Percentiles rank a stretch among this genome's conserved stretches.
These are phyloP conservation scores for Mycena haematopus DNA, from an alignment of 768 basidiomycete genomes.

Conservation along the genomic window DNA sequence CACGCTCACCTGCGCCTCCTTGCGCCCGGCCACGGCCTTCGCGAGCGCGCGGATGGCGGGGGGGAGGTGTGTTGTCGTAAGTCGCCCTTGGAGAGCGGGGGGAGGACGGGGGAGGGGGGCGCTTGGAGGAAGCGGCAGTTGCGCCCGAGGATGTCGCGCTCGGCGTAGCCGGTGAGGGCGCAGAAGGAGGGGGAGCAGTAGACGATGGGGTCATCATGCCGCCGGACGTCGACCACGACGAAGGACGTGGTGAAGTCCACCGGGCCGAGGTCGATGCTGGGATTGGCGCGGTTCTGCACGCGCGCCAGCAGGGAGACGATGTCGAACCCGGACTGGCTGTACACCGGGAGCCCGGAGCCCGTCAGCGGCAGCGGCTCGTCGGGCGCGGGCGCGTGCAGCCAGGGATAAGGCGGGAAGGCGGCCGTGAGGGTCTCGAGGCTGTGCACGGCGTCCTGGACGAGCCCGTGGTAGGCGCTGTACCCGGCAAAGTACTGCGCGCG, in stretches of 20 bases:
- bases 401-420: not conserved
- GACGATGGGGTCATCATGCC: slow-evolving; percentile 86
- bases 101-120: slow-evolving; percentile 44
- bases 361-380: slow-evolving; percentile 21
- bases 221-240: slow-evolving; percentile 83
- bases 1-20: slow-evolving; percentile 88
- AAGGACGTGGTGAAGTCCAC: slow-evolving; percentile 95
- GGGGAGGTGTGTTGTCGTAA: slow-evolving; percentile 64
- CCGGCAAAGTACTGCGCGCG: slow-evolving; percentile 8
- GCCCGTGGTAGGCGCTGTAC: not conserved
- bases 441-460: slow-evolving; percentile 9
- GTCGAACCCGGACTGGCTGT: slow-evolving; percentile 93
- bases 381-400: not conserved
- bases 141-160: slow-evolving; percentile 80
- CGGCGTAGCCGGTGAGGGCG: slow-evolving; percentile 74
- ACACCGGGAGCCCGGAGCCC: slow-evolving; percentile 62
- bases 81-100: slow-evolving; percentile 31
- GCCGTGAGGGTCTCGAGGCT: not conserved
- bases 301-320: slow-evolving; percentile 81
- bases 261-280: slow-evolving; percentile 82
- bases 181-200: slow-evolving; percentile 90
- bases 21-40: slow-evolving; percentile 69
- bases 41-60: slow-evolving; percentile 67
- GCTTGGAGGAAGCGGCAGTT: slow-evolving; percentile 94
- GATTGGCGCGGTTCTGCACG: slow-evolving; percentile 75